phyloP scores from a whole-genome alignment of 176 grass and related monocot species.

The Cenchrus purpureus region DNA sequence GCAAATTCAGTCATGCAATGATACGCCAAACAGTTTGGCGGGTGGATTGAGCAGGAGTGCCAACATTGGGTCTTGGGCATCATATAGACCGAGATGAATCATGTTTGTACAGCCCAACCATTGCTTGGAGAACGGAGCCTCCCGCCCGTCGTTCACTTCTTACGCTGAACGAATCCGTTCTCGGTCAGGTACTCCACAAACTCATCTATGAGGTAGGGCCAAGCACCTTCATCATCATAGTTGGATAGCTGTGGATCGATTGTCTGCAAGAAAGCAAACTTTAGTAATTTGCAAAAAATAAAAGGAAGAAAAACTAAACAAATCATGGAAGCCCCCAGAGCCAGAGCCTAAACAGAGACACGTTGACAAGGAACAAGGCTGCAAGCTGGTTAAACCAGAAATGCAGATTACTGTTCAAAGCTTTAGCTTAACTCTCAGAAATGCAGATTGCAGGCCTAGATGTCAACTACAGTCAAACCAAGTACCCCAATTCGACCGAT shows the following conservation, averaged over 20 bases:
- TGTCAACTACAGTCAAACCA: background rate
- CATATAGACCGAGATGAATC: conserved; percentile 32
- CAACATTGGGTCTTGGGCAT: conserved; percentile 28
- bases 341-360: background rate
- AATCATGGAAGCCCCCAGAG: background rate
- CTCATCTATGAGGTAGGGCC: conserved; percentile 99
- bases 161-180: conserved; percentile 70
- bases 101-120: conserved; percentile 57
- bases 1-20: conserved; percentile 38
- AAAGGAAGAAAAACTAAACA: background rate
- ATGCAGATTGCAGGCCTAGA: conserved; percentile 9
- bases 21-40: conserved; percentile 29
- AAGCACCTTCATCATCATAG: conserved; percentile 94
- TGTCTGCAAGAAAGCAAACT: conserved; percentile 52
- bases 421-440: background rate
- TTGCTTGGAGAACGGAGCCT: conserved; percentile 26
- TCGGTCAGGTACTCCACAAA: conserved; percentile 94
- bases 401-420: conserved; percentile 1
- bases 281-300: background rate
- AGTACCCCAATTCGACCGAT: background rate
- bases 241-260: conserved; percentile 91
- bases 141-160: conserved; percentile 47
- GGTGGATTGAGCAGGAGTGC: conserved; percentile 35
- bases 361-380: background rate
- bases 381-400: background rate